These are phyloP conservation scores for Colletotrichum sp. DNA, from an alignment of 2,329 filamentous ascomycete genomes.

Conservation along the genomic window DNA sequence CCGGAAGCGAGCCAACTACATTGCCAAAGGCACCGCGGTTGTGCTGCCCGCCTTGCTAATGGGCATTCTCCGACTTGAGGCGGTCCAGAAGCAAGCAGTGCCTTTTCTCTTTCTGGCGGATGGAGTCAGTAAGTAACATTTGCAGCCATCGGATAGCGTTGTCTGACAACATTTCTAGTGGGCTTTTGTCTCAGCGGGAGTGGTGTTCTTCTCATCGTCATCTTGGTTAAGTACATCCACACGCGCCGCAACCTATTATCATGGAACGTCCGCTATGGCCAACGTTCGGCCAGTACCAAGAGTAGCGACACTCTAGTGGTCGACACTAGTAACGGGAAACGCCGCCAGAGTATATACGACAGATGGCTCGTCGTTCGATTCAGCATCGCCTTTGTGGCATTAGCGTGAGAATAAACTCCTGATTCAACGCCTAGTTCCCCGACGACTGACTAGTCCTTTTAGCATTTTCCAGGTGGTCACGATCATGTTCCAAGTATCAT, in stretches of 20 bases:
- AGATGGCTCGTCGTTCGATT: constrained; percentile 50
- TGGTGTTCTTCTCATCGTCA: constrained; percentile 40
- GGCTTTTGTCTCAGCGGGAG: constrained; percentile 41
- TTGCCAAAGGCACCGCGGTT: constrained; percentile 39
- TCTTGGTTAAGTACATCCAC: constrained; percentile 45
- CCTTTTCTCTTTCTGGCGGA: constrained; percentile 41
- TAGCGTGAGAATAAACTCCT: constrained; percentile 34
- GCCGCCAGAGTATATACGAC: constrained; percentile 44
- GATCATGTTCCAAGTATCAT: constrained; percentile 41
- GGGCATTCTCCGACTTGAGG: constrained; percentile 32
- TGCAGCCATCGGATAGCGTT: background rate
- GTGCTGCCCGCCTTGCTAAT: constrained; percentile 40
- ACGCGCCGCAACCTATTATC: constrained; percentile 35
- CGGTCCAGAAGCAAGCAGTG: constrained; percentile 29
- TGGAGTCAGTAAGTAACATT: constrained; percentile 36
- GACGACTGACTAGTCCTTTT: background rate
- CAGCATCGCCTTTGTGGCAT: constrained; percentile 45
- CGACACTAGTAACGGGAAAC: background rate
- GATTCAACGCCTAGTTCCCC: background rate
- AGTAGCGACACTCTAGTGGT: constrained; percentile 13
- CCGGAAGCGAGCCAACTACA: constrained; percentile 27
- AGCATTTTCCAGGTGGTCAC: constrained; percentile 42
- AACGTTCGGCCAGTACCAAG: constrained; percentile 21
- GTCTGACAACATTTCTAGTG: constrained; percentile 31
- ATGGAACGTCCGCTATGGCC: constrained; percentile 37